Percentiles rank a stretch among this genome's conserved stretches.
phyloP scores from a whole-genome alignment of 78 protist species.

The Dictyostelium capitatum region DNA sequence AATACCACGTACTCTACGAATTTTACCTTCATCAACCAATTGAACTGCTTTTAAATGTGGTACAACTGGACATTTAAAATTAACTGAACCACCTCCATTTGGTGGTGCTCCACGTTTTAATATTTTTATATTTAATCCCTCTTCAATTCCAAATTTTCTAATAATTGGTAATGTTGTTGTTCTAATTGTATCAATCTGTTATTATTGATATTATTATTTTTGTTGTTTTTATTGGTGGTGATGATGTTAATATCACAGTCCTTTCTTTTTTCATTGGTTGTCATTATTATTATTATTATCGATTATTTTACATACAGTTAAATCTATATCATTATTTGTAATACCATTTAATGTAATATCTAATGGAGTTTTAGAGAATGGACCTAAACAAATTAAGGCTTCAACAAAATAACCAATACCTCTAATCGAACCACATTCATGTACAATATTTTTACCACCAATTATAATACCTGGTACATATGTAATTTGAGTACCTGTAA shows the following conservation, averaged over 20 bases:
- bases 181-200: slow-evolving; percentile 92
- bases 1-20: slow-evolving; percentile 96
- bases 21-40: slow-evolving; percentile 87
- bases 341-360: slow-evolving; percentile 88
- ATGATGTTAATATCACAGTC: not conserved
- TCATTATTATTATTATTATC: not conserved
- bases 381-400: slow-evolving; percentile 90
- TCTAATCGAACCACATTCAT: slow-evolving; percentile 74
- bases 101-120: slow-evolving; percentile 95
- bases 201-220: not conserved
- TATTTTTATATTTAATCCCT: slow-evolving; percentile 84
- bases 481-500: slow-evolving; percentile 71
- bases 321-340: slow-evolving; percentile 90
- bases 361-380: slow-evolving; percentile 91
- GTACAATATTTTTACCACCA: slow-evolving; percentile 71
- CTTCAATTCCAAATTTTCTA: slow-evolving; percentile 92
- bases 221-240: not conserved
- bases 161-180: slow-evolving; percentile 92
- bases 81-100: slow-evolving; percentile 96
- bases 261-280: not conserved
- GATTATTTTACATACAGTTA: slow-evolving; percentile 80
- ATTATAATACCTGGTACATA: slow-evolving; percentile 75
- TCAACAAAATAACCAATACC: slow-evolving; percentile 88
- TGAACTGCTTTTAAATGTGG: slow-evolving; percentile 85
- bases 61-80: slow-evolving; percentile 88